phyloP scores from a whole-genome alignment of 192 early-diverging fungal species.

The Podila epicladia region DNA sequence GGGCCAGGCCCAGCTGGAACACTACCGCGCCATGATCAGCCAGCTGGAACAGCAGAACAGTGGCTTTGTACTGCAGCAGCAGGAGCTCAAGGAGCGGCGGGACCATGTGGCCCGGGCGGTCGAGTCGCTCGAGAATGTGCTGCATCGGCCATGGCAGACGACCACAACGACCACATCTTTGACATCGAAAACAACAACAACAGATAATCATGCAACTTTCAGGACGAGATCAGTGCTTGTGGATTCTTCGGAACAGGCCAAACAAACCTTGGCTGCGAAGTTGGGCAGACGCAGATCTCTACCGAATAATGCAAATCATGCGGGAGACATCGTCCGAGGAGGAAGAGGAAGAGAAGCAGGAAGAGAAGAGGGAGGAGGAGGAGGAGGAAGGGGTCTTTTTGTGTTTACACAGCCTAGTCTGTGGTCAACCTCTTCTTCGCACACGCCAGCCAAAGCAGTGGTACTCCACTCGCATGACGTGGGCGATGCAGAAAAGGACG shows the following conservation, averaged over 20 bases:
- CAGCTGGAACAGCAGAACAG: background rate
- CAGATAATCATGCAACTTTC: background rate
- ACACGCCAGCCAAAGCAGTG: background rate
- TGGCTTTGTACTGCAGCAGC: background rate
- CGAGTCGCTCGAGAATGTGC: background rate
- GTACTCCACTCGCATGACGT: background rate
- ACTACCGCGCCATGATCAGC: background rate
- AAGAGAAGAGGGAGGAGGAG: background rate
- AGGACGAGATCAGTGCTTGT: too few relatives aligned
- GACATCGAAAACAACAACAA: background rate
- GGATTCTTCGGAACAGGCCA: too few relatives aligned
- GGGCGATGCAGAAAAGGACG: conserved; percentile 2
- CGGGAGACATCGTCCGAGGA: background rate
- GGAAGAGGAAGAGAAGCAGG: background rate
- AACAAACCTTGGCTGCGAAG: background rate
- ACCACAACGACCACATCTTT: background rate
- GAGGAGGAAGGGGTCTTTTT: background rate
- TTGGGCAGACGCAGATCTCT: background rate
- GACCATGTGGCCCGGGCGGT: background rate
- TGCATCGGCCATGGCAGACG: background rate
- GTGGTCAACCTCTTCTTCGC: too few relatives aligned
- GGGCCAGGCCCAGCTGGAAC: background rate
- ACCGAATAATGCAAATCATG: background rate
- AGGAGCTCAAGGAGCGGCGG: background rate
- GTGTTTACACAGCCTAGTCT: background rate